Evolutionary conservation across 495 filamentous ascomycete species (phyloP).

Genomic region (Penicillium soppii): DNA sequence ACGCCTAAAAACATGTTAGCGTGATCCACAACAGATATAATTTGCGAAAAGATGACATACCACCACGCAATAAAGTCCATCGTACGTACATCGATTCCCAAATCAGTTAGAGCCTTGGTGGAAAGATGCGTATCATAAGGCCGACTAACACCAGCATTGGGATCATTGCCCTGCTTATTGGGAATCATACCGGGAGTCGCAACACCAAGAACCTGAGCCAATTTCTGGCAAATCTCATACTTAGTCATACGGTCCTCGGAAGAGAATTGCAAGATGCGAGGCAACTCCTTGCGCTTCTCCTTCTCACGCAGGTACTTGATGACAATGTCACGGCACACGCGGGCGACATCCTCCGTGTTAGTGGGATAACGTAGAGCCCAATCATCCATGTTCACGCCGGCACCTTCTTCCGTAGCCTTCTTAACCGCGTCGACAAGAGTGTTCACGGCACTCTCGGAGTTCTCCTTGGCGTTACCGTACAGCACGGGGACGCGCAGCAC

Average conservation of each 20-base stretch:
- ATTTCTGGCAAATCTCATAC: conserved; percentile 81
- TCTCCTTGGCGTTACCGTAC: conserved; percentile 64
- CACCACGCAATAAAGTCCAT: conserved; percentile 83
- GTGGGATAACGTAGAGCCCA: conserved; percentile 87
- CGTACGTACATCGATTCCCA: conserved; percentile 75
- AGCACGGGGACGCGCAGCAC: conserved; percentile 86
- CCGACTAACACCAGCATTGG: conserved; percentile 69
- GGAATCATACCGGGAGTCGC: conserved; percentile 67
- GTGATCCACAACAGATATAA: conserved; percentile 1
- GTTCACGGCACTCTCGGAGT: conserved; percentile 80
- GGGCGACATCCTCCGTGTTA: conserved; percentile 81
- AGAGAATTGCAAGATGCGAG: conserved; percentile 79
- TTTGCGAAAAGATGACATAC: conserved; percentile 47
- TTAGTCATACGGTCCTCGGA: conserved; percentile 87
- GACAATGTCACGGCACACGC: conserved; percentile 71
- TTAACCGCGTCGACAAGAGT: conserved; percentile 70
- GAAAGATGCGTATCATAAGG: conserved; percentile 91
- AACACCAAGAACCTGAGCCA: conserved; percentile 79
- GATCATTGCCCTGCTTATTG: conserved; percentile 75
- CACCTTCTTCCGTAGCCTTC: conserved; percentile 60
- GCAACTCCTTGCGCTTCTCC: conserved; percentile 48
- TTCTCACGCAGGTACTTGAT: conserved; percentile 60
- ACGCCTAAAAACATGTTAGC: conserved; percentile 34
- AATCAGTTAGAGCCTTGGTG: conserved; percentile 67
- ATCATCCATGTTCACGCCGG: conserved; percentile 77